A percentile compares a stretch with the other conserved stretches of the same genome.
phyloP scores from a whole-genome alignment of 768 basidiomycete genomes.

The Russula dissimulans region DNA sequence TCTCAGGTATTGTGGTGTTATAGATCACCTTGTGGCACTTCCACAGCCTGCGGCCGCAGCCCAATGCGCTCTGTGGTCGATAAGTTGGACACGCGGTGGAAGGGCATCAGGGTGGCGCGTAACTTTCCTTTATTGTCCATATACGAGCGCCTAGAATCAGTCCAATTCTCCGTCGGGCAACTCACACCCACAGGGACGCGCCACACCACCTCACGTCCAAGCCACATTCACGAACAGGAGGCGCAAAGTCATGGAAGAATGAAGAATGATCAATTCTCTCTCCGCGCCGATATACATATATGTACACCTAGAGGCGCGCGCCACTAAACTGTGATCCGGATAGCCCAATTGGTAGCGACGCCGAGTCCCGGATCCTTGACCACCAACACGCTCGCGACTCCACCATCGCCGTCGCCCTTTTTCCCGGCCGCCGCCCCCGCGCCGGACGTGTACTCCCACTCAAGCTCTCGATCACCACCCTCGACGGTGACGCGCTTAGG shows the following conservation, averaged over 20 bases:
- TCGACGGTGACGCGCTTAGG: constrained; percentile 54
- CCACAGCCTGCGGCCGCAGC: constrained; percentile 14
- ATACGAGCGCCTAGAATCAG: constrained; percentile 1
- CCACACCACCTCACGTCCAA: constrained; percentile 1
- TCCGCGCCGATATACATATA: neutral
- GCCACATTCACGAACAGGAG: neutral
- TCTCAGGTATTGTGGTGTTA: neutral
- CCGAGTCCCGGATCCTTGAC: constrained; percentile 67
- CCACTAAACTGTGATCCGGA: constrained; percentile 29
- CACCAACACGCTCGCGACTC: constrained; percentile 53
- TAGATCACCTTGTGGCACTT: constrained; percentile 8
- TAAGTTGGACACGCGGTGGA: constrained; percentile 4
- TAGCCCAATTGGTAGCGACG: constrained; percentile 56
- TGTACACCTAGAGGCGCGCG: neutral
- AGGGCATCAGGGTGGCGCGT: neutral
- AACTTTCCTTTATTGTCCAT: constrained; percentile 1
- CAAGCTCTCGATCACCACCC: constrained; percentile 37
- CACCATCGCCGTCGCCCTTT: constrained; percentile 55
- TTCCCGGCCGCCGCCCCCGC: constrained; percentile 33
- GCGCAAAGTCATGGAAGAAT: neutral
- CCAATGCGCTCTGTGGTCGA: constrained; percentile 11
- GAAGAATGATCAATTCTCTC: neutral
- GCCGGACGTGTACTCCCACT: constrained; percentile 63
- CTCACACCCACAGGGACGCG: neutral
- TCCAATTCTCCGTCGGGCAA: neutral